These are phyloP conservation scores for Oryza officinalis DNA, from an alignment of 176 grass and related monocot genomes.

Conservation along the genomic window DNA sequence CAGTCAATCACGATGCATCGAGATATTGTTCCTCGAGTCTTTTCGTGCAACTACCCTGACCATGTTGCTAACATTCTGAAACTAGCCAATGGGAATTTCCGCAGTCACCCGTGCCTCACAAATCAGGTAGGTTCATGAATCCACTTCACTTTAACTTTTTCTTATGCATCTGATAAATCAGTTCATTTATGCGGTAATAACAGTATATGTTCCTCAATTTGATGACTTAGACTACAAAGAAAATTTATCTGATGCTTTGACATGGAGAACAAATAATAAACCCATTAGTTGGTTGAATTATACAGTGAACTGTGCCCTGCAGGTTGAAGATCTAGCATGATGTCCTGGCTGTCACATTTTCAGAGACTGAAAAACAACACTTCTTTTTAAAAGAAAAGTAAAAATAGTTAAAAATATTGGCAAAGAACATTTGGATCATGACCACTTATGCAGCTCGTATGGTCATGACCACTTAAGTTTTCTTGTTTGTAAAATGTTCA, in stretches of 20 bases:
- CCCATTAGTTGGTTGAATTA: background rate
- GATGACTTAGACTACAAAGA: background rate
- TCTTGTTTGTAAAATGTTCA: background rate
- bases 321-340: background rate
- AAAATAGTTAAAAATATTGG: background rate
- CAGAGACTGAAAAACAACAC: background rate
- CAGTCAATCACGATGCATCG: constrained; percentile 78
- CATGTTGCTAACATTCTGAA: constrained; percentile 86
- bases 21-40: constrained; percentile 94
- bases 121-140: constrained; percentile 59
- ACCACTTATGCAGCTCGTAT: no score
- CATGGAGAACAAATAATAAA: background rate
- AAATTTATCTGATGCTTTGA: background rate
- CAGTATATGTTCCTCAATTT: background rate
- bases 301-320: background rate
- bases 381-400: background rate
- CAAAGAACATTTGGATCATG: background rate
- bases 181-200: background rate
- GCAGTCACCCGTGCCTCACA: constrained; percentile 73
- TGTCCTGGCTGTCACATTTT: background rate
- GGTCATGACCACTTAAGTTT: background rate
- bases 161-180: background rate
- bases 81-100: constrained; percentile 83
- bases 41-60: constrained; percentile 90
- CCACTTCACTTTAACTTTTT: background rate